Conservation (phyloP, 768 basidiomycete species). For the Rhodosporidiobolus sp. region DNA sequence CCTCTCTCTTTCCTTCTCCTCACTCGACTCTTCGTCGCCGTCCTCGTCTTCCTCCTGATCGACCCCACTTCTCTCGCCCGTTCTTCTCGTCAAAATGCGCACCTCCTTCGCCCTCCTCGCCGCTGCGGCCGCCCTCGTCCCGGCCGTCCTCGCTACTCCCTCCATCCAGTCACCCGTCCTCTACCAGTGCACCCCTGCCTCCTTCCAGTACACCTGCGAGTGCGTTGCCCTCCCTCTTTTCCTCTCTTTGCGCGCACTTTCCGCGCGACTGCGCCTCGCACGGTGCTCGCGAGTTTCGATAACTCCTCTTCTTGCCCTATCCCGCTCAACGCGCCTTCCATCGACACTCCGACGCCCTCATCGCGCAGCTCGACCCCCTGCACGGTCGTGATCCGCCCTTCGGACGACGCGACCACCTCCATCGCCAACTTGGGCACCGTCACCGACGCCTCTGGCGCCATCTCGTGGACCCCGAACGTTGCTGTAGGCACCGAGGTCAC, state of each 20-base stretch:
- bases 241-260: too few relatives aligned
- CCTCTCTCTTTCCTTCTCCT: not conserved
- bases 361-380: not conserved
- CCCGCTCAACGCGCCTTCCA: not conserved
- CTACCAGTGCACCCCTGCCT: not conserved
- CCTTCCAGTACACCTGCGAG: not conserved
- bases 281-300: too few relatives aligned
- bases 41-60: too few relatives aligned
- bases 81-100: not conserved
- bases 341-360: not conserved
- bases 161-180: not conserved
- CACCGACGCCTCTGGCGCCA: not conserved
- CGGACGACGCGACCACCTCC: not conserved
- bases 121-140: not conserved
- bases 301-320: too few relatives aligned
- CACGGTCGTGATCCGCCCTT: not conserved
- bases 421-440: not conserved
- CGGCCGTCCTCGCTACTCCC: not conserved
- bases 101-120: not conserved
- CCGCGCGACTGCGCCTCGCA: too few relatives aligned
- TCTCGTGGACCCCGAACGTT: not conserved
- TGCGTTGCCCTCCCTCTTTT: not conserved
- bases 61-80: not conserved
- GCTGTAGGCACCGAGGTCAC: not conserved
- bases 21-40: not conserved